Evolutionary conservation across 2,329 filamentous ascomycete species (phyloP), one percentile per base, ranked within the genome.

Genomic region (Erysiphe pulchra): DNA sequence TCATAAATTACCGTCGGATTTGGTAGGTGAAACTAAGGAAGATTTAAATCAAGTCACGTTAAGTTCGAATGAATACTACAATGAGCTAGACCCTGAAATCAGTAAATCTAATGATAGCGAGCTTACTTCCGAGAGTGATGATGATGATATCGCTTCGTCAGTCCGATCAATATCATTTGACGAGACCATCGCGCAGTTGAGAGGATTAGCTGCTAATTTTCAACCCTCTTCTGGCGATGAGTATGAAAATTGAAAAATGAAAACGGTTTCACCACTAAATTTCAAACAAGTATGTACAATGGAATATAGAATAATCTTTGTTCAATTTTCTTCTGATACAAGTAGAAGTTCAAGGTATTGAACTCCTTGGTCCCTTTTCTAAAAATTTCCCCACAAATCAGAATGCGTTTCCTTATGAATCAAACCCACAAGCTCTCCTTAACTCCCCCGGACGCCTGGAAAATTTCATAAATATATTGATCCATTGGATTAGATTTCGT

Each of bases 401-500:
- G 11, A 2, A 34, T 13, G 33, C 39, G 17, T 40, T 17, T 40
- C 38, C 12, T 14, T 14, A 31, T 42, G 11, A 9, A 28, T n/a
- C 6, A 42, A 42, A 31, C 39, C 39, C 39, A 30, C 20, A 28
- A 34, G 4, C 8, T 28, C 24, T 28, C 24, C 52, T 54, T 48
- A 54, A 54, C 50, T 51, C 54, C 33, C 17, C 47, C 42, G 45
- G 45, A 55, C 53, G 53, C 52, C 53, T 38, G 16, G 38, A 16
- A 46, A 38, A 45, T 8, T n/a, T 16, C 16, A 38, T 47, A 44
- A 38, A 48, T 49, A 46, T 46, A 50, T 49, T 52, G 49, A 48
- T 52, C 45, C 12, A 38, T 14, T 38, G 16, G 20, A 17, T 54
- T 48, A 59, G 43, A 59, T 53, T 48, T 59, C 56, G 45, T 56